Evolutionary conservation across 2,329 filamentous ascomycete genomes (phyloP).

Genomic region (Phyllosticta citribraziliensis): DNA sequence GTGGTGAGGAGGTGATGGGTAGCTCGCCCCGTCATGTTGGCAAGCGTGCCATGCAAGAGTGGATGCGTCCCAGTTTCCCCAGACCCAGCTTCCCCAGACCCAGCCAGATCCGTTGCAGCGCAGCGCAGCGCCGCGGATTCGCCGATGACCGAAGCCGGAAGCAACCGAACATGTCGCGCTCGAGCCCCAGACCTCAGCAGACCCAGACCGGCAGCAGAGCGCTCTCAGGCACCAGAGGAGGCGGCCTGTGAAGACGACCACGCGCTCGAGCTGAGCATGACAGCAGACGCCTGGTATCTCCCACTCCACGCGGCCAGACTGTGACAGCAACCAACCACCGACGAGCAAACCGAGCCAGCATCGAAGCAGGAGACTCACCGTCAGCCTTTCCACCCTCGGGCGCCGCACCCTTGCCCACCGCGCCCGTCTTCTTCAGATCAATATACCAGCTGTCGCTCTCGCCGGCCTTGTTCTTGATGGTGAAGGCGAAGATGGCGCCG

Average conservation of each 20-base stretch:
- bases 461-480: slow-evolving; percentile 75
- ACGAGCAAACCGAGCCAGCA: background rate
- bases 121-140: background rate
- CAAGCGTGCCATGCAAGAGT: background rate
- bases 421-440: slow-evolving; percentile 84
- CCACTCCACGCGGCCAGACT: too few relatives aligned
- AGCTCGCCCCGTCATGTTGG: background rate
- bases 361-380: slow-evolving; percentile 45
- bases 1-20: background rate
- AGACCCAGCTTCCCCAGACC: background rate
- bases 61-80: background rate
- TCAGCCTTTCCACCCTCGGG: slow-evolving; percentile 67
- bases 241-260: background rate
- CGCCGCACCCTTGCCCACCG: slow-evolving; percentile 64
- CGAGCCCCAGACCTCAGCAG: background rate
- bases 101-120: background rate
- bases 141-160: background rate
- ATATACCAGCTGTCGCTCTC: slow-evolving; percentile 85
- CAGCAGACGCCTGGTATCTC: too few relatives aligned
- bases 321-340: background rate
- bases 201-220: background rate
- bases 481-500: slow-evolving; percentile 82
- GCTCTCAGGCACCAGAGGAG: background rate
- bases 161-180: background rate
- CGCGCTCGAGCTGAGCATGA: background rate